phyloP scores from a whole-genome alignment of 164 flowering plant species.

The Tetrastigma voinierianum region DNA sequence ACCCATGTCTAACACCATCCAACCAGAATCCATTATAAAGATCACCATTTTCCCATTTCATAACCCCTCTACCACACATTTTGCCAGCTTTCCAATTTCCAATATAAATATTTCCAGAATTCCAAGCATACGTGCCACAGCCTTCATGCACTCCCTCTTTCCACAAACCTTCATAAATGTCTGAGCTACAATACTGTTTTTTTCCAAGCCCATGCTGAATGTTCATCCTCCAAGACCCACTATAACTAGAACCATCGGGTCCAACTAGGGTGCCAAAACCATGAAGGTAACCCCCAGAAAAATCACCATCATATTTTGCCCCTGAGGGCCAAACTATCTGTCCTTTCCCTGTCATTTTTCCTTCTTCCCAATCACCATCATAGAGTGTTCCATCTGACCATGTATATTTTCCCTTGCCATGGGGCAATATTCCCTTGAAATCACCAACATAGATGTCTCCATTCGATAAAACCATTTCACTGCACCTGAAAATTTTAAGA shows the following conservation, averaged over 20 bases:
- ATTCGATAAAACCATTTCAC: conserved; percentile 44
- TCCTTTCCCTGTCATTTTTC: conserved; percentile 83
- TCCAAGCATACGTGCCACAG: conserved; percentile 75
- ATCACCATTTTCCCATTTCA: conserved; percentile 86
- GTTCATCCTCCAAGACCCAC: conserved; percentile 83
- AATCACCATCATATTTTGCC: conserved; percentile 72
- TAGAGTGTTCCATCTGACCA: conserved; percentile 82
- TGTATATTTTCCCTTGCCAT: conserved; percentile 73
- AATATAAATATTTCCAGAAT: conserved; percentile 52
- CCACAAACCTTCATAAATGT: conserved; percentile 90
- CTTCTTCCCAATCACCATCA: conserved; percentile 87
- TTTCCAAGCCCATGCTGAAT: conserved; percentile 74
- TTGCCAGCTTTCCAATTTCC: conserved; percentile 86
- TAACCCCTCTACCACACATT: conserved; percentile 84
- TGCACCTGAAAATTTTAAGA: conserved; percentile 22
- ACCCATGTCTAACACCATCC: conserved; percentile 76
- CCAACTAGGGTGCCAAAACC: conserved; percentile 58
- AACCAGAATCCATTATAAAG: conserved; percentile 77
- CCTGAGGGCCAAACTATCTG: conserved; percentile 67
- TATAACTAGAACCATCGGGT: conserved; percentile 53
- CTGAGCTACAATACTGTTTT: conserved; percentile 61
- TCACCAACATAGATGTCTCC: conserved; percentile 74
- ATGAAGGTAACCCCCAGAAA: conserved; percentile 79
- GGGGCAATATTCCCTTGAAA: conserved; percentile 56
- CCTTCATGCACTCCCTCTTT: conserved; percentile 83